Conservation (phyloP, 129 eudicot genomes). For the Tagetes patula region DNA sequence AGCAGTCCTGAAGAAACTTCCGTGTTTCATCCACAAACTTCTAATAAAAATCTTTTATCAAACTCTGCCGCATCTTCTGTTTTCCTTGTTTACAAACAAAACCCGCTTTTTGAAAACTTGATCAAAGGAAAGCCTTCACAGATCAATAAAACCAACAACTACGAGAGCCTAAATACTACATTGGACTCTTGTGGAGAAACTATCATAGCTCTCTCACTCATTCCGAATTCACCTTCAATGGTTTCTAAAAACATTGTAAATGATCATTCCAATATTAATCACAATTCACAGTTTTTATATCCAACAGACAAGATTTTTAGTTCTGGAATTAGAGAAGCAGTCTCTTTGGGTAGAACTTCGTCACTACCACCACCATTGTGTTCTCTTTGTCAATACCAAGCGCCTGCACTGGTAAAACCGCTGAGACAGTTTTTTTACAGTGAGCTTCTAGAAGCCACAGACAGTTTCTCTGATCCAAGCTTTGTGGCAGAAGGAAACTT, state of each 20-base stretch:
- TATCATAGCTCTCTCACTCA: constrained; percentile 45
- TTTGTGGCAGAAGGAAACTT: constrained; percentile 73
- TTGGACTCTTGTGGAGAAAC: constrained; percentile 44
- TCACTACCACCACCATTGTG: constrained; percentile 91
- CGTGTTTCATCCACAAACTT: constrained; percentile 51
- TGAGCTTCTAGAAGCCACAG: constrained; percentile 78
- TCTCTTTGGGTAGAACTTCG: constrained; percentile 54
- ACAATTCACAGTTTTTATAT: constrained; percentile 17
- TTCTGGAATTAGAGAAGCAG: constrained; percentile 75
- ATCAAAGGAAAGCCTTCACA: constrained; percentile 40
- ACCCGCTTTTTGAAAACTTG: constrained; percentile 69
- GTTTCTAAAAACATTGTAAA: constrained; percentile 38
- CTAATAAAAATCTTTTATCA: constrained; percentile 40
- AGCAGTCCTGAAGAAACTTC: constrained; percentile 88
- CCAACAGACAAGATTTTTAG: constrained; percentile 26
- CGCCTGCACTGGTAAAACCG: constrained; percentile 88
- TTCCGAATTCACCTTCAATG: constrained; percentile 18
- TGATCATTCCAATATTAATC: constrained; percentile 28
- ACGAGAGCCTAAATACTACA: constrained; percentile 22
- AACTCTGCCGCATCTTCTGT: constrained; percentile 46
- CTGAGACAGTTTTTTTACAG: constrained; percentile 57
- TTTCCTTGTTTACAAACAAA: constrained; percentile 64
- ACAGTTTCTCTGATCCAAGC: constrained; percentile 61
- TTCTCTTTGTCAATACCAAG: constrained; percentile 74
- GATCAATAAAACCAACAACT: constrained; percentile 13